A percentile compares a stretch with the other conserved stretches of the same genome.
phyloP scores from a whole-genome alignment of 805 yeast species.

The Komagataella pastoris region DNA sequence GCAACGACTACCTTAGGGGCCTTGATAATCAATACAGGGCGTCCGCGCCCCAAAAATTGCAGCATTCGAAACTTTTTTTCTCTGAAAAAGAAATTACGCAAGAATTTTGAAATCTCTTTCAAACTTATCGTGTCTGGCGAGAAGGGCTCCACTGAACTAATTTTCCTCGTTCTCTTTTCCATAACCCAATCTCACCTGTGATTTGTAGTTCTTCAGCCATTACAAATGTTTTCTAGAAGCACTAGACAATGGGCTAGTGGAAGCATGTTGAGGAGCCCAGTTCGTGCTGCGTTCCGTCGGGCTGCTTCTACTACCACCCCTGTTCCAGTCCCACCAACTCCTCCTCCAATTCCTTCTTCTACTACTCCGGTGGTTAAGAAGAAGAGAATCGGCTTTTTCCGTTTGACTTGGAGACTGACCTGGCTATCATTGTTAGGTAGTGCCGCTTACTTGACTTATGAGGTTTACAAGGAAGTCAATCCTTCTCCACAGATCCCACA shows the following conservation, averaged over 20 bases:
- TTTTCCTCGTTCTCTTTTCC: conserved; percentile 1
- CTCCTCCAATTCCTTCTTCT: not conserved
- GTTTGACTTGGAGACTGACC: conserved; percentile 32
- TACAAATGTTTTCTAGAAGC: not conserved
- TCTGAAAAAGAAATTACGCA: not conserved
- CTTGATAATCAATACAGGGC: not conserved
- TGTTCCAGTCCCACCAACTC: conserved; percentile 2
- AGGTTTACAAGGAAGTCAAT: conserved; percentile 46
- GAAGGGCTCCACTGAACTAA: not conserved
- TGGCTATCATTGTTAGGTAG: conserved; percentile 36
- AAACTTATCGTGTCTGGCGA: not conserved
- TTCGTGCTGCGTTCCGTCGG: not conserved
- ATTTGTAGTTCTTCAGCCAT: not conserved
- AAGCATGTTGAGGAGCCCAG: not conserved
- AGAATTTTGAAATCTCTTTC: not conserved
- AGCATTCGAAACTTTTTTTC: not conserved
- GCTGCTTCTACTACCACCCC: not conserved
- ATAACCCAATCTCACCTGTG: not conserved
- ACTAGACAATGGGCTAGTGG: not conserved
- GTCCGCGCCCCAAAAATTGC: not conserved
- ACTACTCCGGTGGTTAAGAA: conserved; percentile 1
- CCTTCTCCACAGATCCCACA: conserved; percentile 53
- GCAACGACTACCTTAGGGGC: not conserved
- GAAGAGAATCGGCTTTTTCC: conserved; percentile 16
- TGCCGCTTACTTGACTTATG: conserved; percentile 47